Evolutionary conservation across 345 rosid genomes (phyloP), one percentile per base, ranked within the genome.

Genomic region (Aegle marmelos): DNA sequence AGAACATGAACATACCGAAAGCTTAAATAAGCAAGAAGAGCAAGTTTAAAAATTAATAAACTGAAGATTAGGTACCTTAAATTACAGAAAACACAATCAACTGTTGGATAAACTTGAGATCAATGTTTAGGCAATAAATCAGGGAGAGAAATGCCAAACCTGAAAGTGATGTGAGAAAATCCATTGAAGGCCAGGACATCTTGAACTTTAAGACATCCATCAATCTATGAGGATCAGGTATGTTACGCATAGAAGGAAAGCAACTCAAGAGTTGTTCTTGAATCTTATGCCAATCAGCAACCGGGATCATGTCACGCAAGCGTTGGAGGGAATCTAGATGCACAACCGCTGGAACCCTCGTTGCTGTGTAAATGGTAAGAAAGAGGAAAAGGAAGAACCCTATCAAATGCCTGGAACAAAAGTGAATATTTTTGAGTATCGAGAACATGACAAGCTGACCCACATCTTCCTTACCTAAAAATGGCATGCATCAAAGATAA

Each of bases 351-450:
- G 83, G 77, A 45, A 71, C 77, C 62, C 61, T 82, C 11, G 16
- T 39, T 50, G 82, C 85, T 22, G 85, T 82, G 69, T 69, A 78
- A 70, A 82, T 74, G 54, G 85, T 75, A 13, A 78, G 76, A 62
- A 70, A 74, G 57, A 82, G 76, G 72, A 82, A 82, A 74, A 82
- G 81, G 72, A 78, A 78, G 79, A 81, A 81, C 37, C 85, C 85
- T 70, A 82, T 70, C 79, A 78, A 82, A 75, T 78, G 82, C 85
- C 85, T 82, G 84, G 37, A 82, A 39, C 60, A 68, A 72, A 73
- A 66, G 22, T 31, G 39, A 76, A 39, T 3, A 25, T 37, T 56
- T 37, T 37, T 59, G 22, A 76, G 64, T 19, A 33, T 21, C 0
- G n/a, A 14, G 54, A 24, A 24, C 25, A 34, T n/a, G 54, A 65